phyloP scores from a whole-genome alignment of 129 eudicot species.

The Pulicaria dysenterica region DNA sequence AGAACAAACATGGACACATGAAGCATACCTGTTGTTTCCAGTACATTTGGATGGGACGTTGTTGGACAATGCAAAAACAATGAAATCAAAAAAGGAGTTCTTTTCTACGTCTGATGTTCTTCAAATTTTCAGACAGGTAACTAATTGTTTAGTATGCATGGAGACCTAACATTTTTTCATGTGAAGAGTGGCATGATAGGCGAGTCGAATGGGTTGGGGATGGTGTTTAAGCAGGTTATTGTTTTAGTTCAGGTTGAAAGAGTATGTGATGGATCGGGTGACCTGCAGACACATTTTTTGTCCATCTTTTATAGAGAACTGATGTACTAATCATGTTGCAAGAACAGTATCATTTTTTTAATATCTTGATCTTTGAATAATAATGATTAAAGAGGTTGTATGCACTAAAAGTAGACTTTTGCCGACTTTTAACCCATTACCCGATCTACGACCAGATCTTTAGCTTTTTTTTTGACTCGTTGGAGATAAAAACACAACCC shows the following conservation, averaged over 20 bases:
- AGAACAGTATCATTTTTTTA: not conserved
- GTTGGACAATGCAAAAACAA: slow-evolving; percentile 64
- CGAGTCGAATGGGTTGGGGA: not conserved
- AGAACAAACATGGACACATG: slow-evolving; percentile 81
- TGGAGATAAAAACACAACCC: not conserved
- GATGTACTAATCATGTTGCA: not conserved
- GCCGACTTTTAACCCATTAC: not conserved
- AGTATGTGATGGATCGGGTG: not conserved
- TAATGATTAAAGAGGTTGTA: not conserved
- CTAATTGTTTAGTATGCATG: not conserved
- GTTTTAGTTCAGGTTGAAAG: not conserved
- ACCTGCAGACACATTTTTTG: not conserved
- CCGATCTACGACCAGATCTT: not conserved
- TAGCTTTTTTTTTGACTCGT: not conserved
- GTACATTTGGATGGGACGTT: slow-evolving; percentile 93
- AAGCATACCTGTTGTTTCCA: slow-evolving; percentile 91
- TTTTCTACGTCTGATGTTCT: slow-evolving; percentile 84
- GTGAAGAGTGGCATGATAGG: not conserved
- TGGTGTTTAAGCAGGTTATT: not conserved
- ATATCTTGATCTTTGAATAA: not conserved
- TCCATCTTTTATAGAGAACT: not conserved
- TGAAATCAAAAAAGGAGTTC: slow-evolving; percentile 82
- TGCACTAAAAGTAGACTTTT: not conserved
- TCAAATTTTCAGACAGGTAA: slow-evolving; percentile 85
- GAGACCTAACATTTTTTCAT: slow-evolving; percentile 8